Conservation (phyloP, 2,329 filamentous ascomycete species). For the Nemania serpens region DNA sequence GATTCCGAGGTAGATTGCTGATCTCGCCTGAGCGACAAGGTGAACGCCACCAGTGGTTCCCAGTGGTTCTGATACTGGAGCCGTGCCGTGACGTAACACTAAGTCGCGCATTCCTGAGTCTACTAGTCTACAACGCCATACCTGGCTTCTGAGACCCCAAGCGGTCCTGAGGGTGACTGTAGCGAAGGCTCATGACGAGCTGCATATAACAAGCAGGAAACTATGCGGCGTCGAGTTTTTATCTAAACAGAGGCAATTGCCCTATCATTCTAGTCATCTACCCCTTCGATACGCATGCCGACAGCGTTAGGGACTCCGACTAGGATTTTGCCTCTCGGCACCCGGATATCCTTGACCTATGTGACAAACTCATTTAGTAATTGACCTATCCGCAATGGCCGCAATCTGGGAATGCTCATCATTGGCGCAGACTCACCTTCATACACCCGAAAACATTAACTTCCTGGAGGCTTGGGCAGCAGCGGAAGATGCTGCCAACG, state of each 20-base stretch:
- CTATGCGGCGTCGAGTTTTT: background rate
- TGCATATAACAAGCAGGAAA: background rate
- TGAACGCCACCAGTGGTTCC: background rate
- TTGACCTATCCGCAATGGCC: background rate
- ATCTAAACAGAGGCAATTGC: background rate
- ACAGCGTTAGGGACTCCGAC: slow-evolving; percentile 49
- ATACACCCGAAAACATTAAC: slow-evolving; percentile 70
- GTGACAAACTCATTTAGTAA: slow-evolving; percentile 21
- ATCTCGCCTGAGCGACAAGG: background rate
- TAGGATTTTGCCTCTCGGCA: slow-evolving; percentile 48
- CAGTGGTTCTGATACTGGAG: background rate
- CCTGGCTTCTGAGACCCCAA: background rate
- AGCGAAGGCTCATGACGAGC: background rate
- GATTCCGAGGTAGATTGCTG: background rate
- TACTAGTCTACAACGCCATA: background rate
- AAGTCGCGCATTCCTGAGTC: background rate
- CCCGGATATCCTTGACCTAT: slow-evolving; percentile 45
- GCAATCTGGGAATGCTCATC: background rate
- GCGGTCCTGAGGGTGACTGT: background rate
- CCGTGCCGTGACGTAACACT: background rate
- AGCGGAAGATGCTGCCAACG: slow-evolving; percentile 65
- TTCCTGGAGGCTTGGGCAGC: slow-evolving; percentile 64
- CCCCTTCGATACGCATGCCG: slow-evolving; percentile 50
- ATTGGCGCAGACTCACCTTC: slow-evolving; percentile 50
- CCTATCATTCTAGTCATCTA: slow-evolving; percentile 29